These are phyloP conservation scores for Pythium plurisporium DNA, from an alignment of 352 stramenopile species.

Conservation along the genomic window DNA sequence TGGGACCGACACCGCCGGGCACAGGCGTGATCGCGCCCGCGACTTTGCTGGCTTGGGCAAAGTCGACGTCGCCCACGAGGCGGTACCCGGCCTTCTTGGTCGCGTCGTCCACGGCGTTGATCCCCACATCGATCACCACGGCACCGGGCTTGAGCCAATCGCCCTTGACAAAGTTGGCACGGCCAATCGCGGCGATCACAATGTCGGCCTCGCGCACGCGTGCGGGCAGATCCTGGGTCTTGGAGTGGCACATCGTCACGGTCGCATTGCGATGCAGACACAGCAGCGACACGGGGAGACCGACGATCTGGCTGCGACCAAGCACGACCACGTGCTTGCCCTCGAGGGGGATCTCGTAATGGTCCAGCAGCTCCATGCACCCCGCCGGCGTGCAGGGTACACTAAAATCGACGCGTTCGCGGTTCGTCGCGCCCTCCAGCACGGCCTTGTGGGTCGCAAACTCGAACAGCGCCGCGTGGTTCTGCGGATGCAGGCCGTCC, in stretches of 20 bases:
- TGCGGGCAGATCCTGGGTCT: slow-evolving; percentile 84
- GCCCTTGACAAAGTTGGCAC: slow-evolving; percentile 89
- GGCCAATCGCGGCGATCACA: slow-evolving; percentile 95
- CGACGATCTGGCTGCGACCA: slow-evolving; percentile 96
- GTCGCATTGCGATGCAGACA: slow-evolving; percentile 95
- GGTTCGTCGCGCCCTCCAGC: slow-evolving; percentile 13
- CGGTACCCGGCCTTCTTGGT: slow-evolving; percentile 83
- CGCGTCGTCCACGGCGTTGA: slow-evolving; percentile 94
- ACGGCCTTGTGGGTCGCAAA: slow-evolving; percentile 40
- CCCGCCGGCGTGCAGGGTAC: slow-evolving; percentile 96
- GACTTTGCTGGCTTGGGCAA: slow-evolving; percentile 74
- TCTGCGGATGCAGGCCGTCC: slow-evolving; percentile 97
- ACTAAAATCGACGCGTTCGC: slow-evolving; percentile 79
- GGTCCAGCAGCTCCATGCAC: slow-evolving; percentile 95
- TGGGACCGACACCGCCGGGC: slow-evolving; percentile 94
- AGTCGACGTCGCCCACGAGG: slow-evolving; percentile 98
- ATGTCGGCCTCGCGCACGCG: slow-evolving; percentile 92
- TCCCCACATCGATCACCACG: slow-evolving; percentile 99
- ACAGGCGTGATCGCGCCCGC: slow-evolving; percentile 96
- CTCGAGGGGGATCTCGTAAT: slow-evolving; percentile 81
- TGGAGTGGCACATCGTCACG: slow-evolving; percentile 97
- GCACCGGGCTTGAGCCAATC: slow-evolving; percentile 97
- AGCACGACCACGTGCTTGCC: slow-evolving; percentile 97
- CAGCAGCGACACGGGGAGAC: slow-evolving; percentile 94
- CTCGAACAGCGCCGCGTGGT: slow-evolving; percentile 91